Conservation (phyloP, 2,329 filamentous ascomycete species). For the Cladophialophora exuberans region DNA sequence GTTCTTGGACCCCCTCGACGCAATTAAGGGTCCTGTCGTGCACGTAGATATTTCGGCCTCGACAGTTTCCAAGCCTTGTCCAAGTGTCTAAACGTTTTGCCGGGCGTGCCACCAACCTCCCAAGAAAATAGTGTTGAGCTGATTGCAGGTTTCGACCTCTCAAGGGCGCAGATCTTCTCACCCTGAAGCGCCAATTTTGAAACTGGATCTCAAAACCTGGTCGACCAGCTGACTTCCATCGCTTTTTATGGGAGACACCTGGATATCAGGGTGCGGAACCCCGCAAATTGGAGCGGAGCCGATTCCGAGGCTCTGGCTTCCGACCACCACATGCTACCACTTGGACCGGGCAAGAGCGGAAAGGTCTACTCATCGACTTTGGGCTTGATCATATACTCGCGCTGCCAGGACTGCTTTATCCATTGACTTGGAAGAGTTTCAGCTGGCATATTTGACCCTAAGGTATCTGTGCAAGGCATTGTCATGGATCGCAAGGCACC, state of each 20-base stretch:
- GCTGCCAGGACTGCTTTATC: no score
- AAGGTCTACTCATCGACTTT: background rate
- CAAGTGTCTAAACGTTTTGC: slow-evolving; percentile 11
- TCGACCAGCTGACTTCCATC: slow-evolving; percentile 5
- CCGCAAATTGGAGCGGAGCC: slow-evolving; percentile 13
- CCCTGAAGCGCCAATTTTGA: background rate
- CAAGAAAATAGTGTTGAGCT: background rate
- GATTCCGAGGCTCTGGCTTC: slow-evolving; percentile 3
- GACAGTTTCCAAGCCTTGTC: slow-evolving; percentile 7
- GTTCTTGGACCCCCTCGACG: background rate
- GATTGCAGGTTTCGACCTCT: background rate
- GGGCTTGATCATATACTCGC: background rate
- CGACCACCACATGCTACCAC: background rate
- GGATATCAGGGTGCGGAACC: slow-evolving; percentile 6
- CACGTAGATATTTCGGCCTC: background rate
- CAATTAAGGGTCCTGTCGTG: background rate
- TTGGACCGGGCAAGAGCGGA: background rate
- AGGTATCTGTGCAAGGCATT: no score
- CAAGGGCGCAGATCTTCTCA: background rate
- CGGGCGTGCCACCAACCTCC: background rate
- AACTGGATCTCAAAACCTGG: background rate
- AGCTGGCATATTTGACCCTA: no score
- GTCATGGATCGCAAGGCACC: no score
- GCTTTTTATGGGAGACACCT: slow-evolving; percentile 1
- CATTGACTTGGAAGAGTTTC: no score